phyloP scores from a whole-genome alignment of 2,329 filamentous ascomycete genomes.

The Paraphoma sp. region DNA sequence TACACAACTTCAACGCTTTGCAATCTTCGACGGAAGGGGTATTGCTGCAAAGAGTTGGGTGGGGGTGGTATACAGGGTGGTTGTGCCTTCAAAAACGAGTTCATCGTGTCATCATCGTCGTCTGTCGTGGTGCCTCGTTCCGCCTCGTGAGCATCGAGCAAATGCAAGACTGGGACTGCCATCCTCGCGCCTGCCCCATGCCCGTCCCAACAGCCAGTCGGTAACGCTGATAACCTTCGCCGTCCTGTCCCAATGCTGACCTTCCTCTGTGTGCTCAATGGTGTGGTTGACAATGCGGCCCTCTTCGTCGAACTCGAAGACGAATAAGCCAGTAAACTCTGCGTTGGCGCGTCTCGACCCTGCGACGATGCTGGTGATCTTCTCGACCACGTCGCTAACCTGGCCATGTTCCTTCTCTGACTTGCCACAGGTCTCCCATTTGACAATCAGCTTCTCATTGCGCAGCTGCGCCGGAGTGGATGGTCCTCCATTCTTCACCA shows the following conservation, averaged over 20 bases:
- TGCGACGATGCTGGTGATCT: conserved; percentile 63
- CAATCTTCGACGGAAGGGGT: not conserved
- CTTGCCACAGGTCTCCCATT: conserved; percentile 78
- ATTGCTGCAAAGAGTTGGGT: not conserved
- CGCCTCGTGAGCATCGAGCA: conserved; percentile 21
- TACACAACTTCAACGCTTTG: not conserved
- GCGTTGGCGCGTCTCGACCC: conserved; percentile 56
- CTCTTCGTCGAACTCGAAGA: conserved; percentile 92
- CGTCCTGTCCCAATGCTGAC: conserved; percentile 81
- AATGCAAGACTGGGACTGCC: conserved; percentile 53
- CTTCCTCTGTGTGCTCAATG: conserved; percentile 90
- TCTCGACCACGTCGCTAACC: conserved; percentile 59
- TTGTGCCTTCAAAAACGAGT: not conserved
- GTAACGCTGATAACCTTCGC: conserved; percentile 88
- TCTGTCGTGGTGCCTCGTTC: conserved; percentile 7
- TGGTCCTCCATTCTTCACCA: conserved; percentile 66
- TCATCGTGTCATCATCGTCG: not conserved
- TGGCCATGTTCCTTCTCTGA: conserved; percentile 54
- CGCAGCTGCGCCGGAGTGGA: conserved; percentile 47
- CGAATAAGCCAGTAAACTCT: conserved; percentile 89
- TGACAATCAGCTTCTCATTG: conserved; percentile 85
- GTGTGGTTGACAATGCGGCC: conserved; percentile 86
- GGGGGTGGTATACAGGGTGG: not conserved
- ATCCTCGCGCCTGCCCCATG: conserved; percentile 61
- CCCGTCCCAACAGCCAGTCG: conserved; percentile 89